Conservation (phyloP, 176 grass and related monocot genomes). For the Secale cereale region DNA sequence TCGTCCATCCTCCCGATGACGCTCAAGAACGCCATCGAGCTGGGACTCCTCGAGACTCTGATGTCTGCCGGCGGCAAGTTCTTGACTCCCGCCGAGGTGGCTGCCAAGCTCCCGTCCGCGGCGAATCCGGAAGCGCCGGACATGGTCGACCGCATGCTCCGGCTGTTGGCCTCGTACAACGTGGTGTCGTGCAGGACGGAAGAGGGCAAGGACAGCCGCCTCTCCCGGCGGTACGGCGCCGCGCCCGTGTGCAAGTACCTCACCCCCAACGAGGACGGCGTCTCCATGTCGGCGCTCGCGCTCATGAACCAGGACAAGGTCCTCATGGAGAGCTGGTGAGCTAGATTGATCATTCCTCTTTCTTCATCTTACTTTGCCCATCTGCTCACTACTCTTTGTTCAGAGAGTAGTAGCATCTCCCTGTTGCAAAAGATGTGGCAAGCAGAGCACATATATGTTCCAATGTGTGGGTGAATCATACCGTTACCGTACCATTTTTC, state of each 20-base stretch:
- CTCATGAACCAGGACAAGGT: conserved; percentile 97
- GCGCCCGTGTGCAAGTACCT: conserved; percentile 81
- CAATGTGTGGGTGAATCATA: neutral
- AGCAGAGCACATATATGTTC: too few species aligned
- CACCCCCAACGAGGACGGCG: conserved; percentile 80
- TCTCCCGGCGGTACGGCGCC: conserved; percentile 32
- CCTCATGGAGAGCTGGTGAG: conserved; percentile 97
- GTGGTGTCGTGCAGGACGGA: conserved; percentile 50
- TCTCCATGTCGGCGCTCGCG: conserved; percentile 80
- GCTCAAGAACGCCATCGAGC: conserved; percentile 87
- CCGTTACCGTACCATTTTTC: neutral
- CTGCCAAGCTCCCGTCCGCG: conserved; percentile 42
- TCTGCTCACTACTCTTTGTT: neutral
- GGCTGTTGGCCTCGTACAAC: conserved; percentile 66
- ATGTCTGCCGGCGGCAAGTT: conserved; percentile 4
- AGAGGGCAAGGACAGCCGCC: conserved; percentile 40
- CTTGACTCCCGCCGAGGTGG: conserved; percentile 52
- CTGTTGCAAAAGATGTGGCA: too few species aligned
- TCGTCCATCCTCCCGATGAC: conserved; percentile 95
- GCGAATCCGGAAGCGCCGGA: conserved; percentile 42
- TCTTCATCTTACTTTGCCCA: neutral
- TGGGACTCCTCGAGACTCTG: conserved; percentile 71
- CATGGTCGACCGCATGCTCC: conserved; percentile 94
- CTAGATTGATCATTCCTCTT: neutral
- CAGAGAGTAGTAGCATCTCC: too few species aligned